Evolutionary conservation across 2,329 filamentous ascomycete species (phyloP).

Genomic region (Trichoderma endophyticum): DNA sequence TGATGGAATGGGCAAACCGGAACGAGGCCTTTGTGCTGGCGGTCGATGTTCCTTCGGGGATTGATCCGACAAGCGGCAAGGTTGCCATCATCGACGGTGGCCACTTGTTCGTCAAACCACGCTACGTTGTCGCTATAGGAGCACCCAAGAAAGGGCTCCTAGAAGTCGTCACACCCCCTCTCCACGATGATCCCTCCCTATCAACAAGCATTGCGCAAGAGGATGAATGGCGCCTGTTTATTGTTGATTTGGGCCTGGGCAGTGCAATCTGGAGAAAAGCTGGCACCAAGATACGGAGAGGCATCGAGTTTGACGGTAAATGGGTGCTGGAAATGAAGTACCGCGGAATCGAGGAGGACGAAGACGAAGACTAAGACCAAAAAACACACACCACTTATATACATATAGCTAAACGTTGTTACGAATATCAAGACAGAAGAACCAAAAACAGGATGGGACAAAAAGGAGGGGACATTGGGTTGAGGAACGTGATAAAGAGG

Average conservation of each 20-base stretch:
- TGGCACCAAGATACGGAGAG: slow-evolving; percentile 74
- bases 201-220: slow-evolving; percentile 38
- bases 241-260: slow-evolving; percentile 83
- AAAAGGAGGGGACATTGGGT: neutral
- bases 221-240: slow-evolving; percentile 72
- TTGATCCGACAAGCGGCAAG: slow-evolving; percentile 74
- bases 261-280: slow-evolving; percentile 82
- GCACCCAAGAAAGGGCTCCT: slow-evolving; percentile 83
- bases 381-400: neutral
- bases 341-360: slow-evolving; percentile 35
- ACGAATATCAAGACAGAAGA: neutral
- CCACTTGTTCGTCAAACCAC: slow-evolving; percentile 74
- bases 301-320: slow-evolving; percentile 81
- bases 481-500: neutral
- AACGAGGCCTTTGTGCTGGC: slow-evolving; percentile 78
- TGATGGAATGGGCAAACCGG: slow-evolving; percentile 92
- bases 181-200: slow-evolving; percentile 36
- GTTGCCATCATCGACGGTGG: slow-evolving; percentile 68
- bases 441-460: neutral
- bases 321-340: slow-evolving; percentile 76
- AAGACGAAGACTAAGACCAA: slow-evolving; percentile 15
- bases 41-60: slow-evolving; percentile 86
- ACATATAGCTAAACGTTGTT: neutral
- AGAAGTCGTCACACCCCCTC: slow-evolving; percentile 62
- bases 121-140: slow-evolving; percentile 80